phyloP scores from a whole-genome alignment of 164 flowering plant species.

The Akebia trifoliata region DNA sequence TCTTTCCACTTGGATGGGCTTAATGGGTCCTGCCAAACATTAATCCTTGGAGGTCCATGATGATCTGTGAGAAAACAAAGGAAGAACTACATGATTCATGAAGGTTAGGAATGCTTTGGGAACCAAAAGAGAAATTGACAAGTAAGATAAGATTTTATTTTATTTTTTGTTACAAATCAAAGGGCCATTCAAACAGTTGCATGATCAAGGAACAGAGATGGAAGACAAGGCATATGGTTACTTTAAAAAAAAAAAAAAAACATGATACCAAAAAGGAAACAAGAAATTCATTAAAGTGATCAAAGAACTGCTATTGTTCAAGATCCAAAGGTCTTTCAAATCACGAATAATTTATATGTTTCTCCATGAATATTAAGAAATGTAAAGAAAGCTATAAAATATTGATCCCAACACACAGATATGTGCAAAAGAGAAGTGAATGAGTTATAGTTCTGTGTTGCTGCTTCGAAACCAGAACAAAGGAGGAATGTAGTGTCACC shows the following conservation, averaged over 20 bases:
- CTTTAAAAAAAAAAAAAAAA: background rate
- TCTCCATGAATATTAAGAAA: background rate
- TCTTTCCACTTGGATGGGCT: conserved; percentile 72
- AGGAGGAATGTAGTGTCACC: too few species aligned
- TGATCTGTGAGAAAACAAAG: conserved; percentile 40
- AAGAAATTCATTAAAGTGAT: background rate
- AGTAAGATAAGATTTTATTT: too few species aligned
- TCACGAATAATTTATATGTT: background rate
- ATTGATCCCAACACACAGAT: background rate
- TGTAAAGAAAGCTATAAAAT: background rate
- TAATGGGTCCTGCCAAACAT: conserved; percentile 66
- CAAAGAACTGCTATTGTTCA: background rate
- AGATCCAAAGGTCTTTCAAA: background rate
- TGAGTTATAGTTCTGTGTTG: too few species aligned
- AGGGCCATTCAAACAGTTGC: too few species aligned
- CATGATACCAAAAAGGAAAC: background rate
- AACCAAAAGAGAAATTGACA: background rate
- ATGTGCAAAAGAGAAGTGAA: too few species aligned
- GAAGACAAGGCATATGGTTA: too few species aligned
- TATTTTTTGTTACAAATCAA: too few species aligned
- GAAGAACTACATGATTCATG: background rate
- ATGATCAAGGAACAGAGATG: too few species aligned
- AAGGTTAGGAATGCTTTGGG: background rate
- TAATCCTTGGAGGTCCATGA: conserved; percentile 65
- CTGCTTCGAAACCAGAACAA: too few species aligned